A percentile compares a stretch with the other conserved stretches of the same genome.
These are phyloP conservation scores for Pseudozyma hubeiensis DNA, from an alignment of 1,284 basidiomycete genomes.

Conservation along the genomic window DNA sequence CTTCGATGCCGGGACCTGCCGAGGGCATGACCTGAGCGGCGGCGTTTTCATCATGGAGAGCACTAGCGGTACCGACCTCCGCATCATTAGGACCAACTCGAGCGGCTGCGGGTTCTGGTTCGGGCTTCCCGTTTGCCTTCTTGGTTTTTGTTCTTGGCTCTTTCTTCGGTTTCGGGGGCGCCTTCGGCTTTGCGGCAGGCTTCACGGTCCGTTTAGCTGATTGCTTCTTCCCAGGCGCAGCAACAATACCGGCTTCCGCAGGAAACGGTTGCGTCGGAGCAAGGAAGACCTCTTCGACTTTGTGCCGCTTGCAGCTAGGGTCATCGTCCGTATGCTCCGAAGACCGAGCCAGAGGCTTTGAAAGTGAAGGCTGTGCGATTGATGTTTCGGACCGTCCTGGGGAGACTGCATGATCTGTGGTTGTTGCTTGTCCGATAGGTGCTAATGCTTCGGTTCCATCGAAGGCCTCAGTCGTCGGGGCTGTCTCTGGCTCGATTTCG, in stretches of 20 bases:
- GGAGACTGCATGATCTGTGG: background rate
- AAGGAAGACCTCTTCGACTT: conserved; percentile 1
- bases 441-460: background rate
- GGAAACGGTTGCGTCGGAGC: background rate
- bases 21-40: background rate
- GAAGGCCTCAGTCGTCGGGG: background rate
- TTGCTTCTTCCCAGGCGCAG: background rate
- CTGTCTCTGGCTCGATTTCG: background rate
- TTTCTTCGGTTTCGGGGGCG: conserved; percentile 18
- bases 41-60: background rate
- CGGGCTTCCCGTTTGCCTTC: background rate
- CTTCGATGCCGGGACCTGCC: background rate
- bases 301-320: conserved; percentile 10
- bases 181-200: conserved; percentile 1
- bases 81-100: background rate
- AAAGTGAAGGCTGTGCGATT: background rate
- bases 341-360: background rate
- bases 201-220: background rate
- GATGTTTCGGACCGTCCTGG: background rate
- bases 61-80: background rate
- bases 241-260: background rate
- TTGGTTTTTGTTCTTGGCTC: conserved; percentile 9
- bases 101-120: background rate
- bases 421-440: background rate
- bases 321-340: conserved; percentile 5